A percentile compares a stretch with the other conserved stretches of the same genome.
Conservation (phyloP, 495 filamentous ascomycete genomes). For the Hypoxylon trugodes region DNA sequence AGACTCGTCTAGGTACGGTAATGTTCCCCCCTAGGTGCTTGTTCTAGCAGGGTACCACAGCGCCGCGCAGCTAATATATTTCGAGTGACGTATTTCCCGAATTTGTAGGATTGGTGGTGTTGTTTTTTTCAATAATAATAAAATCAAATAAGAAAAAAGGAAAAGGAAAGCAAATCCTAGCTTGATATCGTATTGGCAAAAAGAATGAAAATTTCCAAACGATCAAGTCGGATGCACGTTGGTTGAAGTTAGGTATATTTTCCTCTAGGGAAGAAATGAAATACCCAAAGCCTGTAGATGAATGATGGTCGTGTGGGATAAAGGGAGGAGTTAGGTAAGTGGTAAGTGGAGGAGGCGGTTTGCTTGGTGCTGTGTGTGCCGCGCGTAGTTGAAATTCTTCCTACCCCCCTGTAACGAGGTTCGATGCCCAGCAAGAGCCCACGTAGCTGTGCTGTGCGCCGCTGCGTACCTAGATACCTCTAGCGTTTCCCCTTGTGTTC, state of each 20-base stretch:
- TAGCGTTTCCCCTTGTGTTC: too few relatives aligned
- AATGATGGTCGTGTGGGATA: constrained; percentile 24
- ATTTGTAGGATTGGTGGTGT: constrained; percentile 18
- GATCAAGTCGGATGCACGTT: constrained; percentile 1
- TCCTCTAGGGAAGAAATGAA: neutral
- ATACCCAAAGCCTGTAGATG: neutral
- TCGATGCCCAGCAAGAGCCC: constrained; percentile 23
- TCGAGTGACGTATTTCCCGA: constrained; percentile 27
- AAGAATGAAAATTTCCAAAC: constrained; percentile 24
- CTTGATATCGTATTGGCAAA: constrained; percentile 13
- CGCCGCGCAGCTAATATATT: constrained; percentile 38
- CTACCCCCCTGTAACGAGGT: constrained; percentile 17
- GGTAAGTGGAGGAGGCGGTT: constrained; percentile 22
- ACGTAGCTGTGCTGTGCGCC: neutral
- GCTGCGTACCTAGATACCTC: too few relatives aligned
- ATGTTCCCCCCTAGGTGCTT: neutral
- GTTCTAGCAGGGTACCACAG: constrained; percentile 28
- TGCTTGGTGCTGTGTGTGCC: constrained; percentile 36
- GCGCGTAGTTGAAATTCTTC: constrained; percentile 28
- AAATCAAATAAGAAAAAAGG: too few relatives aligned
- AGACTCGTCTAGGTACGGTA: constrained; percentile 26
- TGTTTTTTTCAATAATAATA: too few relatives aligned
- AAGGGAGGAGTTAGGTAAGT: neutral
- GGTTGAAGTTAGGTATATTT: neutral
- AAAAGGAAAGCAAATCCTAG: constrained; percentile 21